Percentiles rank a stretch among this genome's conserved stretches.
These are phyloP conservation scores for Wolfiporia cocos DNA, from an alignment of 1,284 basidiomycete species.

Conservation along the genomic window DNA sequence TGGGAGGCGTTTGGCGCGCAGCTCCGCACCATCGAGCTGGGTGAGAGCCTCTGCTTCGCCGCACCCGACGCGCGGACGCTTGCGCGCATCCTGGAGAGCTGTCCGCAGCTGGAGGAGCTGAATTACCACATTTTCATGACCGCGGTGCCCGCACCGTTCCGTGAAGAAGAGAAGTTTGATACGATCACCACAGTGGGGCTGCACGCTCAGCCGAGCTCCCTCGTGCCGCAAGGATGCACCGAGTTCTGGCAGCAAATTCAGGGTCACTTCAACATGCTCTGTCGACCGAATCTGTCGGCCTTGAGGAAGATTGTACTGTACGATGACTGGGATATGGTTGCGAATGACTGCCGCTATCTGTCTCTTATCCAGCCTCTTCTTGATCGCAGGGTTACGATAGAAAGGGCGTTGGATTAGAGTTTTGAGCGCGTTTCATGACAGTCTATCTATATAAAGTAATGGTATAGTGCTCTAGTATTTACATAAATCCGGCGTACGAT, in stretches of 20 bases:
- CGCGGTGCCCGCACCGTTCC: slow-evolving; percentile 22
- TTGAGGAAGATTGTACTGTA: slow-evolving; percentile 37
- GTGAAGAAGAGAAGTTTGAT: slow-evolving; percentile 21
- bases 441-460: too few relatives aligned
- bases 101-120: slow-evolving; percentile 42
- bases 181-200: slow-evolving; percentile 41
- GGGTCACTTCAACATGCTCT: slow-evolving; percentile 39
- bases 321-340: slow-evolving; percentile 39
- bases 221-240: slow-evolving; percentile 29
- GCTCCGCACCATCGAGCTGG: slow-evolving; percentile 51
- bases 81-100: slow-evolving; percentile 37
- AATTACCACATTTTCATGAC: slow-evolving; percentile 57
- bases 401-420: slow-evolving; percentile 1
- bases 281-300: slow-evolving; percentile 30
- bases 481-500: too few relatives aligned
- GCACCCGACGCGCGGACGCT: slow-evolving; percentile 42
- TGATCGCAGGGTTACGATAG: slow-evolving; percentile 12
- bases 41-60: slow-evolving; percentile 45
- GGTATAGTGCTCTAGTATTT: too few relatives aligned
- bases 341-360: slow-evolving; percentile 11
- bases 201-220: slow-evolving; percentile 39
- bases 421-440: too few relatives aligned
- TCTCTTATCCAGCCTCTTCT: slow-evolving; percentile 12
- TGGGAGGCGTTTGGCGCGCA: slow-evolving; percentile 47
- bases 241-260: slow-evolving; percentile 38